phyloP scores from a whole-genome alignment of 2,329 filamentous ascomycete genomes.

The Chaetomium strumarium region DNA sequence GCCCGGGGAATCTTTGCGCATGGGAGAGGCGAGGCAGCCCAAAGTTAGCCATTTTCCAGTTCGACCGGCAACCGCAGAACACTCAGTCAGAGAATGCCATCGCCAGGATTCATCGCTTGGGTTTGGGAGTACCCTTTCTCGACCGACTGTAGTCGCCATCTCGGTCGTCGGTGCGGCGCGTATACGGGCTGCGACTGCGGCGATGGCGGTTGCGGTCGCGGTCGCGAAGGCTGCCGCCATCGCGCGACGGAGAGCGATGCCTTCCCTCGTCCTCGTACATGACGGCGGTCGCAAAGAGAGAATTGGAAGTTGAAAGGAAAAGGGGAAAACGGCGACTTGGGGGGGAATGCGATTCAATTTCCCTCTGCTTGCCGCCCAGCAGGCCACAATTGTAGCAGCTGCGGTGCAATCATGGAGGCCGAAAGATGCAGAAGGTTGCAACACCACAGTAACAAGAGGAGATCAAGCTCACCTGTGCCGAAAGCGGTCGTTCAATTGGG shows the following conservation, averaged over 20 bases:
- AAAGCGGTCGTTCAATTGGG: too few relatives aligned
- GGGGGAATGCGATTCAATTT: neutral
- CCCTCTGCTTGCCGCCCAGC: neutral
- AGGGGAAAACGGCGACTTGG: neutral
- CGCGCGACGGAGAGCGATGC: slow-evolving; percentile 27
- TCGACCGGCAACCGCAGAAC: slow-evolving; percentile 10
- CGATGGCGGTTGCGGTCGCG: slow-evolving; percentile 28
- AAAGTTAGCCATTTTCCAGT: slow-evolving; percentile 24
- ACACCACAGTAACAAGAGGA: too few relatives aligned
- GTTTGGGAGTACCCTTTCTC: slow-evolving; percentile 39
- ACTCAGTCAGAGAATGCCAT: slow-evolving; percentile 15
- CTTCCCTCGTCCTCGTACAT: slow-evolving; percentile 46
- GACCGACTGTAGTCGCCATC: slow-evolving; percentile 39
- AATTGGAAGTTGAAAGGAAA: slow-evolving; percentile 12
- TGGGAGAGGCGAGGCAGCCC: slow-evolving; percentile 10
- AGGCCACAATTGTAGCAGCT: too few relatives aligned
- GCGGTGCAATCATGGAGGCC: neutral
- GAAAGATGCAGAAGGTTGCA: neutral
- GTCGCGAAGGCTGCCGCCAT: slow-evolving; percentile 28
- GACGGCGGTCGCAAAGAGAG: slow-evolving; percentile 10
- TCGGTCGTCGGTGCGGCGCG: slow-evolving; percentile 23
- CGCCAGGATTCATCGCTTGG: slow-evolving; percentile 15
- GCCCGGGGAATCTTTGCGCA: slow-evolving; percentile 18
- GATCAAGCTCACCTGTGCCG: too few relatives aligned
- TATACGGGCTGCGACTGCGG: slow-evolving; percentile 22